A percentile compares a stretch with the other conserved stretches of the same genome.
Evolutionary conservation across 2,329 filamentous ascomycete genomes (phyloP).

Genomic region (Hymenoscyphus repandus): DNA sequence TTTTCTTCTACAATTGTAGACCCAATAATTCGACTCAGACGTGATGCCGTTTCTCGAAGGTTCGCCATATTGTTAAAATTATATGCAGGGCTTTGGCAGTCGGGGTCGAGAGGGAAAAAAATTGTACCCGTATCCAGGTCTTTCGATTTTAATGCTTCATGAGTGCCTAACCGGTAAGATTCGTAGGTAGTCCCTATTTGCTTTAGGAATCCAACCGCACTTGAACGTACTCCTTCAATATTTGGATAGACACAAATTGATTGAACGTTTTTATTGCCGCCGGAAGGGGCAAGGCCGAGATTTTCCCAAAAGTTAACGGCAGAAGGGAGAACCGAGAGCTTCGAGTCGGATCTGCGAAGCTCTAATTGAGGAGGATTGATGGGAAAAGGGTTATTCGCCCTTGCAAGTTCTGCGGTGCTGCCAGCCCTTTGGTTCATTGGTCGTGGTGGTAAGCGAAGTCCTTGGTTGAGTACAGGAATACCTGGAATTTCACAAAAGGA

Average conservation of each 20-base stretch:
- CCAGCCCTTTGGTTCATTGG: conserved; percentile 23
- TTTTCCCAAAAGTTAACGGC: conserved; percentile 79
- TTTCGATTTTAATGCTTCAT: conserved; percentile 40
- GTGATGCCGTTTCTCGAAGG: conserved; percentile 27
- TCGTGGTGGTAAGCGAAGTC: conserved; percentile 39
- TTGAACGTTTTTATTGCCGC: conserved; percentile 65
- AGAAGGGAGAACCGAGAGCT: conserved; percentile 68
- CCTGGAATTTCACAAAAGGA: conserved; percentile 53
- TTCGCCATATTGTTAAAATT: conserved; percentile 18
- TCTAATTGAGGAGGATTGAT: conserved; percentile 67
- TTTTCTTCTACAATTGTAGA: conserved; percentile 33
- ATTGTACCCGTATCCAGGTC: conserved; percentile 32
- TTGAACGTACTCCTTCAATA: conserved; percentile 56
- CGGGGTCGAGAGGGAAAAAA: conserved; percentile 24
- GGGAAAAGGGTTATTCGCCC: conserved; percentile 50
- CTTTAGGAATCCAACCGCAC: conserved; percentile 59
- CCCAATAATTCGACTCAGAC: conserved; percentile 28
- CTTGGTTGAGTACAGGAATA: conserved; percentile 47
- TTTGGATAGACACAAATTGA: conserved; percentile 67
- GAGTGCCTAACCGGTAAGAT: conserved; percentile 64
- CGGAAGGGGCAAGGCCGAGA: conserved; percentile 66
- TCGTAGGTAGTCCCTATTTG: conserved; percentile 69
- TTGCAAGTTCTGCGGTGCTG: conserved; percentile 27
- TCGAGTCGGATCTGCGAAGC: conserved; percentile 62
- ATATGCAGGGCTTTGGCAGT: conserved; percentile 34